A percentile compares a stretch with the other conserved stretches of the same genome.
phyloP scores from a whole-genome alignment of 805 yeast species.

The Candida stauntonica region DNA sequence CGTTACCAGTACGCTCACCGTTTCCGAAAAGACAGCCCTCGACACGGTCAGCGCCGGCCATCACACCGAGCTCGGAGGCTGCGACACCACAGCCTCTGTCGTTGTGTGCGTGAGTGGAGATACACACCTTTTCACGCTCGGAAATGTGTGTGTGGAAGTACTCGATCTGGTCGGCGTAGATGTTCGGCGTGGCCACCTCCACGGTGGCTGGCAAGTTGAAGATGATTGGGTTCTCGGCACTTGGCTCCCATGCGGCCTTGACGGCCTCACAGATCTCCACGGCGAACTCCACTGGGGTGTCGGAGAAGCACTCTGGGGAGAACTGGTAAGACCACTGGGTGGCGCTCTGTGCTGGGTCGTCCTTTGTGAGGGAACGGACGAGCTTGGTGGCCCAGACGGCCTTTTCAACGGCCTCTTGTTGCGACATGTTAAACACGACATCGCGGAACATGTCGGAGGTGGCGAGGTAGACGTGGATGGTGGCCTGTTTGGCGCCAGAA shows the following conservation, averaged over 20 bases:
- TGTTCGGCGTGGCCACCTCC: slow-evolving; percentile 70
- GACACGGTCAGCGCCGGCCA: slow-evolving; percentile 85
- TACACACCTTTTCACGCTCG: slow-evolving; percentile 66
- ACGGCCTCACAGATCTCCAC: slow-evolving; percentile 78
- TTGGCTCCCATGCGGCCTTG: slow-evolving; percentile 73
- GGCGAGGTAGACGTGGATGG: slow-evolving; percentile 69
- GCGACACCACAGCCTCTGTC: slow-evolving; percentile 86
- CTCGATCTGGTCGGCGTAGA: slow-evolving; percentile 78
- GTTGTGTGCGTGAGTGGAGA: slow-evolving; percentile 72
- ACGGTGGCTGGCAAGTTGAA: slow-evolving; percentile 81
- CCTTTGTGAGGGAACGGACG: slow-evolving; percentile 67
- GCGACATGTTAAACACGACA: slow-evolving; percentile 68
- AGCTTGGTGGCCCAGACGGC: slow-evolving; percentile 69
- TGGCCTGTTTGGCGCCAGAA: slow-evolving; percentile 68
- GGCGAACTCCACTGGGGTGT: slow-evolving; percentile 70
- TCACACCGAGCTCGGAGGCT: slow-evolving; percentile 68
- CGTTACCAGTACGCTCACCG: slow-evolving; percentile 85
- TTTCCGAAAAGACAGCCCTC: slow-evolving; percentile 82
- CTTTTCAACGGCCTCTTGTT: slow-evolving; percentile 60
- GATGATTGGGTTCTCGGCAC: slow-evolving; percentile 67
- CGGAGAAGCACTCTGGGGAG: slow-evolving; percentile 76
- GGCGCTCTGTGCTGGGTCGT: slow-evolving; percentile 58
- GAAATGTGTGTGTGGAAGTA: slow-evolving; percentile 63
- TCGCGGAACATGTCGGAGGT: slow-evolving; percentile 73
- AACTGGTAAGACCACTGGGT: slow-evolving; percentile 72